Evolutionary conservation across 768 basidiomycete species (phyloP).

Genomic region (Agaricus sinodeliciosus): DNA sequence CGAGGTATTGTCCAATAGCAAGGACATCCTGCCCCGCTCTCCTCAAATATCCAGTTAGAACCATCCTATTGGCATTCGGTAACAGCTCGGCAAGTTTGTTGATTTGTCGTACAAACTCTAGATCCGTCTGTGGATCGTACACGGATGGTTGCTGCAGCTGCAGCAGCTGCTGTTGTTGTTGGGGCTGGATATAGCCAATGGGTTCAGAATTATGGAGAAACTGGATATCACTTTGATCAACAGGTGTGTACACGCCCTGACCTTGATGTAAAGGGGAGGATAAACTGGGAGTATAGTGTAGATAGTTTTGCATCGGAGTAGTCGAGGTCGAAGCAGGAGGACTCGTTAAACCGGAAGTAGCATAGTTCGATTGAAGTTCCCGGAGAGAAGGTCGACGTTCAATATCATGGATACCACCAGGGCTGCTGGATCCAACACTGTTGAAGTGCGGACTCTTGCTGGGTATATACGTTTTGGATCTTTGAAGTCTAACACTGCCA

Average conservation of each 20-base stretch:
- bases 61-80: conserved; percentile 61
- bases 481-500: conserved; percentile 40
- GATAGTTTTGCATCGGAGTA: background rate
- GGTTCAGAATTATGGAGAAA: background rate
- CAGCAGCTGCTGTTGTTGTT: background rate
- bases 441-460: conserved; percentile 21
- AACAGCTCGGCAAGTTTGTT: conserved; percentile 65
- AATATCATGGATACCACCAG: conserved; percentile 15
- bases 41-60: conserved; percentile 67
- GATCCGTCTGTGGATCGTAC: conserved; percentile 31
- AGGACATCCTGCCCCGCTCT: conserved; percentile 74
- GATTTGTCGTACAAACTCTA: conserved; percentile 60
- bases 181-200: background rate
- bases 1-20: conserved; percentile 82
- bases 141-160: background rate
- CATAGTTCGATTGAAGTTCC: conserved; percentile 15
- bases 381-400: conserved; percentile 34
- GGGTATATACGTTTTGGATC: conserved; percentile 62
- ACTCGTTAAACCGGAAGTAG: background rate
- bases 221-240: background rate
- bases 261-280: background rate
- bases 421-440: background rate
- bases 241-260: background rate
- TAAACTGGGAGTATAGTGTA: background rate
- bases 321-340: background rate